phyloP scores from a whole-genome alignment of 352 stramenopile species.

The Pythium dissotocum region DNA sequence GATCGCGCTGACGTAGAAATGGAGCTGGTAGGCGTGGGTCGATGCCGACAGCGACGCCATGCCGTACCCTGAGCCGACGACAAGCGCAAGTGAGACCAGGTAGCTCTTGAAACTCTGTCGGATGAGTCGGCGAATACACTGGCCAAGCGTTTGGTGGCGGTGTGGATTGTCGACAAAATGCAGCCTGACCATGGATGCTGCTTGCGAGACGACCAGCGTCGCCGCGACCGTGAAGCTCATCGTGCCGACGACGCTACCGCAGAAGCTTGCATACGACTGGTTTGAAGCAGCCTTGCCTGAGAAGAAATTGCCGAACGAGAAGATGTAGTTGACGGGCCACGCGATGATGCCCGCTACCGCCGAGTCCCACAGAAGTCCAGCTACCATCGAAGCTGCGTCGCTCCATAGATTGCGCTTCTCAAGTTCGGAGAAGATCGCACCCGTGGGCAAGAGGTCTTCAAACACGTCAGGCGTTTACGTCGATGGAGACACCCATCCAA shows the following conservation, averaged over 20 bases:
- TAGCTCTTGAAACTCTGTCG: neutral
- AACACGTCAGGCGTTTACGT: neutral
- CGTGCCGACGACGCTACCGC: neutral
- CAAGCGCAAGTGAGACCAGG: neutral
- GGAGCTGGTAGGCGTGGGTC: neutral
- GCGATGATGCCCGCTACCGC: neutral
- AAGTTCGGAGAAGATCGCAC: neutral
- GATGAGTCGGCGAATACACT: neutral
- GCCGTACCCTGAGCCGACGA: neutral
- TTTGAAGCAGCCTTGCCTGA: neutral
- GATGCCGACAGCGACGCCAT: neutral
- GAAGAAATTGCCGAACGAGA: slow-evolving; percentile 9
- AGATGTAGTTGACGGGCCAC: neutral
- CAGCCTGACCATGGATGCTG: neutral
- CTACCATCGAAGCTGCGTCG: neutral
- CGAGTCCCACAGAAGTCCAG: neutral
- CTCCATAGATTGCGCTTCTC: neutral
- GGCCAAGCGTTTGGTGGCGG: neutral
- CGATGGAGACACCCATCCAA: too few species aligned
- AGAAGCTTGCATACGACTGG: slow-evolving; percentile 5
- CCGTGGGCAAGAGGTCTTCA: neutral
- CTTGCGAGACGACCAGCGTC: neutral
- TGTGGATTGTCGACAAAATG: slow-evolving; percentile 6
- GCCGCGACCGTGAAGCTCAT: neutral
- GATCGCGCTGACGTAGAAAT: slow-evolving; percentile 17